phyloP scores from a whole-genome alignment of 1,284 basidiomycete genomes.

The Naganishia albida region DNA sequence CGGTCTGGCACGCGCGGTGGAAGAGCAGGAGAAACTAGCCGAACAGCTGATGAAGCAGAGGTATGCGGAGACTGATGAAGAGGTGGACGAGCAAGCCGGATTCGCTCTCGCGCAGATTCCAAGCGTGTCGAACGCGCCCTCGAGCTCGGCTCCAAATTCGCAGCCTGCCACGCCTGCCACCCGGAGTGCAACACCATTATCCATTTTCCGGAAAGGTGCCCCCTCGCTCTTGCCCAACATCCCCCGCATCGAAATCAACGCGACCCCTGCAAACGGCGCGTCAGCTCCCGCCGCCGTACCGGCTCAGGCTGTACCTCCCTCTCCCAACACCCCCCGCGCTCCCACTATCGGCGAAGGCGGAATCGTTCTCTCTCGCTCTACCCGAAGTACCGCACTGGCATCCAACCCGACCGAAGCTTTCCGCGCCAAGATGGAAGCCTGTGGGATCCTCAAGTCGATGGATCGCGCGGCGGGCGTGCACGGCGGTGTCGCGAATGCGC shows the following conservation, averaged over 20 bases:
- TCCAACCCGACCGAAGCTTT: conserved; percentile 21
- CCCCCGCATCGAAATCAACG: conserved; percentile 15
- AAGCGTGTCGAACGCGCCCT: neutral
- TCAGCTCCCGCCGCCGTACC: neutral
- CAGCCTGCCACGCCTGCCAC: conserved; percentile 18
- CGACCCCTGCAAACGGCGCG: neutral
- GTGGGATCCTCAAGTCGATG: conserved; percentile 19
- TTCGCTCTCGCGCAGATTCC: neutral
- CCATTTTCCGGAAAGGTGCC: conserved; percentile 13
- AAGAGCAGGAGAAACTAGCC: conserved; percentile 30
- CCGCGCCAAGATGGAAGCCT: conserved; percentile 16
- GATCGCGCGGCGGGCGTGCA: conserved; percentile 18
- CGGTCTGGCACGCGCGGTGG: conserved; percentile 41
- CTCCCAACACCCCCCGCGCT: conserved; percentile 8
- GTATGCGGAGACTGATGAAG: neutral
- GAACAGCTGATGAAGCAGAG: conserved; percentile 4
- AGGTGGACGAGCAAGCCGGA: neutral
- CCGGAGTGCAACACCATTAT: conserved; percentile 3
- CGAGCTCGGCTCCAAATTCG: conserved; percentile 8
- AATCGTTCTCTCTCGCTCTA: conserved; percentile 4
- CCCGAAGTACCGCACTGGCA: neutral
- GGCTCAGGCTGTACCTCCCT: neutral
- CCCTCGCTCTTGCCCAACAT: conserved; percentile 15
- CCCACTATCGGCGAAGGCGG: conserved; percentile 9
- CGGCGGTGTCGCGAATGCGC: conserved; percentile 3